Base-by-base conservation (phyloP, 495 filamentous ascomycete genomes). In the Daldinia childiae region DNA sequence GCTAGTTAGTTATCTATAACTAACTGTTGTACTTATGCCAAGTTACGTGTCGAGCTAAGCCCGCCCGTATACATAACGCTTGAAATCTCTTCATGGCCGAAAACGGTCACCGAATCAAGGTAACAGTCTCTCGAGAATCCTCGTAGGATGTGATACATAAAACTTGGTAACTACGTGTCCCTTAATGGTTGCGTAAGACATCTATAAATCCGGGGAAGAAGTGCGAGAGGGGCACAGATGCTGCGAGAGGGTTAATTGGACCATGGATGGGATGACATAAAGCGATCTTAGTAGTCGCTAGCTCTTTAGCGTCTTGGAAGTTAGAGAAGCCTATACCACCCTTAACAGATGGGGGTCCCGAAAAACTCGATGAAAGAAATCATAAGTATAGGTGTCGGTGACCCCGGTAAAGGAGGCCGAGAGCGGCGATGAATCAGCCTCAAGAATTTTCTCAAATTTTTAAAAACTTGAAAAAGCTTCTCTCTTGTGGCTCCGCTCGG, bases 361-460 rank as follows among this genome's bases (percentile, higher is more conserved):
- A 3, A 27, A 27, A 54, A 15, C 26, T 30, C 17, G 15, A 54
- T 54, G 50, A 54, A 57, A 21, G 30, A 38, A 36, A 6, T 51
- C 17, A 34, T 39, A 38, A 45, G 30, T 65, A 48, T 54, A 34
- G 51, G 61, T 57, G 65, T 73, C 71, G 71, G 71, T 66, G 52
- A 66, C 57, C 39, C 71, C 71, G 71, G 62, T 69, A 52, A 65
- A 68, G 71, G 71, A 34, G 66, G 61, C 71, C 71, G 71, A 66
- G 62, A 66, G 11, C 69, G 65, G 65, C 48, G 41, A 29, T 43
- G 19, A 52, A 62, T 30, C 56, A 72, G 59, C 60, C 70, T 56
- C 64, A 73, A 21, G 54, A 48, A 51, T 58, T 66, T 57, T 32
- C 43, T 54, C 24, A 59, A 56, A 26, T 34, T 57, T 58, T 45